Conservation (phyloP, 1,284 basidiomycete species). For the Ceratobasidium sp. region DNA sequence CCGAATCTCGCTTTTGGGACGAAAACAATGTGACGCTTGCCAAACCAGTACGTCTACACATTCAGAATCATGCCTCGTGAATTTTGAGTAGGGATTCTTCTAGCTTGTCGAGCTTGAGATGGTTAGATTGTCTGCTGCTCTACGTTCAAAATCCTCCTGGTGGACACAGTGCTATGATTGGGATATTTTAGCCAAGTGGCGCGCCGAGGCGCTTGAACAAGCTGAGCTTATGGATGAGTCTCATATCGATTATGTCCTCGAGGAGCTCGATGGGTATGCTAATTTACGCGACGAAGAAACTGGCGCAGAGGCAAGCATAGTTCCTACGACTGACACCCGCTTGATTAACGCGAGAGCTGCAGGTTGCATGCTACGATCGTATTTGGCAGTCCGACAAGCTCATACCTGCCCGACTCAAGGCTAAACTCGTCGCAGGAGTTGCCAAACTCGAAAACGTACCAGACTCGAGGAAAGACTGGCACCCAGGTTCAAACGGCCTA, state of each 20-base stretch:
- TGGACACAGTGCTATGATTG: conserved; percentile 57
- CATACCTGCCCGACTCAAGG: conserved; percentile 49
- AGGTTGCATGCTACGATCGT: conserved; percentile 68
- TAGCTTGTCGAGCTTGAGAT: conserved; percentile 66
- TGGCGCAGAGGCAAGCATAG: conserved; percentile 55
- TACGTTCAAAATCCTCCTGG: conserved; percentile 62
- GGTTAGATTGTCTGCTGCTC: conserved; percentile 62
- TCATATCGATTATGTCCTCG: conserved; percentile 66
- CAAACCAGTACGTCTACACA: no score
- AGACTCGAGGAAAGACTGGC: conserved; percentile 54
- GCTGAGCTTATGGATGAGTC: conserved; percentile 55
- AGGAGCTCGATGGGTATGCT: conserved; percentile 65
- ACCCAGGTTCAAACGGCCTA: conserved; percentile 51
- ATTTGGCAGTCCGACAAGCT: conserved; percentile 64
- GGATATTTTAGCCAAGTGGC: conserved; percentile 57
- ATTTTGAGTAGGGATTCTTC: no score
- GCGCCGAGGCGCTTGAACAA: conserved; percentile 54
- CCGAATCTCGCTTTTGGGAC: no score
- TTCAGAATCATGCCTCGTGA: no score
- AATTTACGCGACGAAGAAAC: conserved; percentile 59
- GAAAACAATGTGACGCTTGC: no score
- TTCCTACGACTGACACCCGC: conserved; percentile 24
- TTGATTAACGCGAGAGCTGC: conserved; percentile 53
- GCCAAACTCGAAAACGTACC: conserved; percentile 50
- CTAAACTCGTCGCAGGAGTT: conserved; percentile 52